Base-by-base conservation (phyloP, 257 asterid genomes). In the Eucommia ulmoides region DNA sequence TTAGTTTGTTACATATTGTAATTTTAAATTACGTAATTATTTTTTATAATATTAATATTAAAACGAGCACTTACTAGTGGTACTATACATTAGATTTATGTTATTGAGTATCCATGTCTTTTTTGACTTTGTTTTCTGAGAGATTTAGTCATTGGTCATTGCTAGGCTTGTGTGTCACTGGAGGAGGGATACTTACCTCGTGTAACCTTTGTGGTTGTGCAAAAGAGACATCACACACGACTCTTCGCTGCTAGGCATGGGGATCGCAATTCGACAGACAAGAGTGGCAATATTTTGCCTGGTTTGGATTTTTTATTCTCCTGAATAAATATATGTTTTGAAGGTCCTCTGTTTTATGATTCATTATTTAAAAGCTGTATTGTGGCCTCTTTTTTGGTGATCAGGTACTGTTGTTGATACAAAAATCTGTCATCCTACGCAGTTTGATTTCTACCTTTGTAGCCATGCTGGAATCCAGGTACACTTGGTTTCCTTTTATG, bases 401-500 rank as follows among this genome's bases (percentile, higher is more conserved):
- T 21, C 65, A 88, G 95, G 97, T 38, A 88, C 97, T 1, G 89
- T 88, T 0, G 87, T 88, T 0, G 97, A 82, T 44, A 82, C 91
- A 1, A 52, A 26, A 11, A 88, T 88, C 11, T 84, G 97, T 59
- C 97, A 84, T 49, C 95, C 95, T 0, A 64, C 52, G 8, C 88
- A 84, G 38, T 84, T 82, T 16, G 97, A 89, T 17, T 89, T 89
- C 19, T 89, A 70, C 60, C 74, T 88, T 0, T 80, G 93, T 10
- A 88, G 97, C 63, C 97, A 88, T 51, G 82, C 91, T 0, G 93
- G 96, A 4, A 84, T 84, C 22, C 78, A 88, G 87, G 97, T 84
- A 57, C 53, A 52, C 25, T 22, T 15, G 15, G 44, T 35, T 35
- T 15, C 44, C 44, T 35, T 26, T 35, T 15, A 0, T 11, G 44